These are phyloP conservation scores for Ceratocystis destructans DNA, from an alignment of 2,329 filamentous ascomycete genomes.

Conservation along the genomic window DNA sequence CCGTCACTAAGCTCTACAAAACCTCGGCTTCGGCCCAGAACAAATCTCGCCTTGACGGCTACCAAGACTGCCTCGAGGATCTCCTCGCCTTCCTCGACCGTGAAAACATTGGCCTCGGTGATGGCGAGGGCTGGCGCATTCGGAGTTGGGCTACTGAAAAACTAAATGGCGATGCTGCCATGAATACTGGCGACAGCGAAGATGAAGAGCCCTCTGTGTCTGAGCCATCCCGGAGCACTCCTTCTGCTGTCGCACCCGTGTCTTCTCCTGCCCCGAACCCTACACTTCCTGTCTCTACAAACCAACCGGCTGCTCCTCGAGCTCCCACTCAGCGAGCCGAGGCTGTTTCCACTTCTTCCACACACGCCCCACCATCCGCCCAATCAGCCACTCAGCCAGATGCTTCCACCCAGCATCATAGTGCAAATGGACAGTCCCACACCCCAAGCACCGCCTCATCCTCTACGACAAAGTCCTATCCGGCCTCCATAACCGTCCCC, in stretches of 20 bases:
- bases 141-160: conserved; percentile 55
- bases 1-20: conserved; percentile 93
- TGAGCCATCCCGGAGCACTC: conserved; percentile 3
- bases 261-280: conserved; percentile 21
- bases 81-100: conserved; percentile 73
- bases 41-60: conserved; percentile 65
- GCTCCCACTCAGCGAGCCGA: conserved; percentile 22
- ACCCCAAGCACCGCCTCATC: neutral
- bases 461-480: conserved; percentile 14
- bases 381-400: conserved; percentile 15
- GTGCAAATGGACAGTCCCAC: neutral
- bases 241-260: conserved; percentile 12
- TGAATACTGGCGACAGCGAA: conserved; percentile 48
- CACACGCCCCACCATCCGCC: neutral
- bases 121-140: conserved; percentile 59
- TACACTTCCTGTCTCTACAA: conserved; percentile 1
- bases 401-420: neutral
- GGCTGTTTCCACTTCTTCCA: neutral
- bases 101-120: conserved; percentile 60
- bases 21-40: conserved; percentile 67
- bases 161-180: conserved; percentile 45
- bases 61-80: conserved; percentile 88
- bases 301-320: conserved; percentile 23
- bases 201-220: conserved; percentile 47
- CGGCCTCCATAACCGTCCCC: conserved; percentile 31